Evolutionary conservation across 306 rosid species (phyloP).

Genomic region (Biancaea sappan): DNA sequence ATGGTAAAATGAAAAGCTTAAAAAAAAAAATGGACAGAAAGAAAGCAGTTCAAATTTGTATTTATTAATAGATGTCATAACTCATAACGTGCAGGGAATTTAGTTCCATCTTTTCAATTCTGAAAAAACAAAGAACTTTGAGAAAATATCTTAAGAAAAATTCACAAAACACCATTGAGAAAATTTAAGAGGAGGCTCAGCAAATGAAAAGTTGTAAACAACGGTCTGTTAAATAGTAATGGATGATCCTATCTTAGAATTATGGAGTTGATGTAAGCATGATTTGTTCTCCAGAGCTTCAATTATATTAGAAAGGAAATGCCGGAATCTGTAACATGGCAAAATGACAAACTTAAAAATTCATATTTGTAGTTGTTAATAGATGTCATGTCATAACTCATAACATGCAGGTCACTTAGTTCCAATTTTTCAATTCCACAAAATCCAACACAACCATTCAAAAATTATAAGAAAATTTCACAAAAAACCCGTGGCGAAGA

Average conservation of each 20-base stretch:
- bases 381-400: neutral
- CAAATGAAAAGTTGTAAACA: conserved; percentile 1
- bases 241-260: neutral
- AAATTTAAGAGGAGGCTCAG: neutral
- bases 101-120: conserved; percentile 6
- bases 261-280: conserved; percentile 1
- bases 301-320: neutral
- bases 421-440: neutral
- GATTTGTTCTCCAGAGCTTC: neutral
- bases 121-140: neutral
- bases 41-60: neutral
- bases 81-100: conserved; percentile 12
- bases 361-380: neutral
- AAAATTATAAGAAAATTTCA: neutral
- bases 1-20: neutral
- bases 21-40: neutral
- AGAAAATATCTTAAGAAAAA: neutral
- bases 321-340: neutral
- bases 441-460: neutral
- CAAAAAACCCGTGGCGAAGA: neutral
- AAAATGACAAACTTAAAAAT: neutral
- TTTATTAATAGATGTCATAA: conserved; percentile 1
- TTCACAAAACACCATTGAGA: neutral
- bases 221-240: neutral
- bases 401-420: conserved; percentile 14